Percentiles rank a stretch among this genome's conserved stretches.
phyloP scores from a whole-genome alignment of 768 basidiomycete species.

The Hirschioporus abietinus region DNA sequence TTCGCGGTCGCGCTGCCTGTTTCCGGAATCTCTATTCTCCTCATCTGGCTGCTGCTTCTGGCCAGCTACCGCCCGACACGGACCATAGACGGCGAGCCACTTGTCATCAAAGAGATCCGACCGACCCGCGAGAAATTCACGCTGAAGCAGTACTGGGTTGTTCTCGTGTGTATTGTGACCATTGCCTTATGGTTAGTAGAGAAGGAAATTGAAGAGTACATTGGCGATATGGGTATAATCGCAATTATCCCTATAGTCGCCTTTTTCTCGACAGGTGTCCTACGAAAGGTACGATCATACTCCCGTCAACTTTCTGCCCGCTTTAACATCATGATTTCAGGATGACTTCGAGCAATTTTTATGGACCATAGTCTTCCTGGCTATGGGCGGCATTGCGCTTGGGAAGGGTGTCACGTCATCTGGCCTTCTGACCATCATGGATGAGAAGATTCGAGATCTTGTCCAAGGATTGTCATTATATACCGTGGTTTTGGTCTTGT shows the following conservation, averaged over 20 bases:
- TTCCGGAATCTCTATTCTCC: conserved; percentile 73
- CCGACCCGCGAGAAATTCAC: conserved; percentile 81
- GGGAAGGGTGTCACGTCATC: conserved; percentile 91
- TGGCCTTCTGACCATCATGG: conserved; percentile 79
- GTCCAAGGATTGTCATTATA: conserved; percentile 63
- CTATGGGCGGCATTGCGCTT: conserved; percentile 96
- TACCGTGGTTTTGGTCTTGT: conserved; percentile 65
- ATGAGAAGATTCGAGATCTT: conserved; percentile 49
- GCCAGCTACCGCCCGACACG: conserved; percentile 73
- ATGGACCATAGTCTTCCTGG: conserved; percentile 93
- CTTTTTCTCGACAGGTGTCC: conserved; percentile 89
- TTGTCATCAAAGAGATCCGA: conserved; percentile 81
- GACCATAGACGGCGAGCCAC: conserved; percentile 65
- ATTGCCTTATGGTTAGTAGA: conserved; percentile 90
- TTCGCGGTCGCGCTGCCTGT: conserved; percentile 93
- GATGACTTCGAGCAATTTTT: conserved; percentile 93
- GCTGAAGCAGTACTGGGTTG: conserved; percentile 85
- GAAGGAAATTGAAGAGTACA: conserved; percentile 61
- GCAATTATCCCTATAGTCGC: conserved; percentile 89
- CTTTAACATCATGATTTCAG: conserved; percentile 31
- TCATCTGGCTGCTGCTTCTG: conserved; percentile 90
- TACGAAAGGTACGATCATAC: conserved; percentile 71
- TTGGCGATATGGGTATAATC: conserved; percentile 98
- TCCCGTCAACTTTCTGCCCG: not conserved
- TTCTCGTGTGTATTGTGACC: conserved; percentile 74